Conservation (phyloP, 495 filamentous ascomycete species). For the Podospora pseudocomata region DNA sequence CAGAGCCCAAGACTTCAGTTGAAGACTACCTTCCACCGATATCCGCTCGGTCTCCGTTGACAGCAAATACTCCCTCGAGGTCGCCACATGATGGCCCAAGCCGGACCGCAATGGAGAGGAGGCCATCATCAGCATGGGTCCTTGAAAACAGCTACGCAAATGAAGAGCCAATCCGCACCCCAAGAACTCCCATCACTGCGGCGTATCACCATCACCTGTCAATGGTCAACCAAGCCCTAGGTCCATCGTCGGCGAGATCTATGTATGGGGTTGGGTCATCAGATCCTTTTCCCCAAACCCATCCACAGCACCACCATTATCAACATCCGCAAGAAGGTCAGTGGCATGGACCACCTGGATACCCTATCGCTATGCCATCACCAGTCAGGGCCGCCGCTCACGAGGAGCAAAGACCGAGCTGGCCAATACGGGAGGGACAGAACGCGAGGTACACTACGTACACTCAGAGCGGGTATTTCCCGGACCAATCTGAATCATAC, state of each 20-base stretch:
- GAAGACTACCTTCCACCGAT: not conserved
- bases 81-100: not conserved
- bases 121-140: not conserved
- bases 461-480: not conserved
- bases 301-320: not conserved
- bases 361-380: not conserved
- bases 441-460: slow-evolving; percentile 7
- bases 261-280: not conserved
- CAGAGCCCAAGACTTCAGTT: not conserved
- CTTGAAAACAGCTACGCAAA: not conserved
- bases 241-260: not conserved
- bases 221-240: not conserved
- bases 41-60: not conserved
- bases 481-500: not conserved
- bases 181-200: not conserved
- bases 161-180: slow-evolving; percentile 3
- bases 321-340: not conserved
- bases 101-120: not conserved
- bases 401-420: slow-evolving; percentile 10
- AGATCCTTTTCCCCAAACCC: not conserved
- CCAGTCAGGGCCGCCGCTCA: not conserved
- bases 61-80: not conserved
- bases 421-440: slow-evolving; percentile 6
- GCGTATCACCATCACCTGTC: slow-evolving; percentile 12
- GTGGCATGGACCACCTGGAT: not conserved